Evolutionary conservation across 768 basidiomycete species (phyloP).

Genomic region (Russula olivacea): DNA sequence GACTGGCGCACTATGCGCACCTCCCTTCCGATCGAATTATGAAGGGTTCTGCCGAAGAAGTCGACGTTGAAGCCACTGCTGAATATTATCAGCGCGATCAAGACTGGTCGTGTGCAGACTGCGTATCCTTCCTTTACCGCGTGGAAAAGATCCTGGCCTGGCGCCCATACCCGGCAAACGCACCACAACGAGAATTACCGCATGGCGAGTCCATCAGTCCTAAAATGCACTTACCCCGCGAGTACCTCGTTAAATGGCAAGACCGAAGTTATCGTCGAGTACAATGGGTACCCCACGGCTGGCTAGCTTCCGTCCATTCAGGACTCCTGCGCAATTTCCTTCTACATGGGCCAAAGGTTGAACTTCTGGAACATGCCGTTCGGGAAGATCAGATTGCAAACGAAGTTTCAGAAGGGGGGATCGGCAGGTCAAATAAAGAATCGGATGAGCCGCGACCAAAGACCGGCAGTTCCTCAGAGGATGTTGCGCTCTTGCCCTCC

Average conservation of each 20-base stretch:
- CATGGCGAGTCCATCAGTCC: conserved; percentile 41
- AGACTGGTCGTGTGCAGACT: conserved; percentile 72
- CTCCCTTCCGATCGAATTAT: conserved; percentile 41
- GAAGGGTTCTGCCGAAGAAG: conserved; percentile 31
- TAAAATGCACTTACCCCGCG: conserved; percentile 67
- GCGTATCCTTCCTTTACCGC: conserved; percentile 59
- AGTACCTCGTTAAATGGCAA: conserved; percentile 91
- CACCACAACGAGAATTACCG: conserved; percentile 44
- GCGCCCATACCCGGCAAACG: conserved; percentile 72
- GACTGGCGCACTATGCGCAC: conserved; percentile 77
- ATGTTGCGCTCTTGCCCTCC: conserved; percentile 36
- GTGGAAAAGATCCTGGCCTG: conserved; percentile 89
- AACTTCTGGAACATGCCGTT: conserved; percentile 49
- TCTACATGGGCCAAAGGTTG: conserved; percentile 56
- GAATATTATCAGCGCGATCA: conserved; percentile 50
- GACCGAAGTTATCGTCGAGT: conserved; percentile 70
- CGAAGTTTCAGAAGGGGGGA: conserved; percentile 35
- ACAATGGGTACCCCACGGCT: conserved; percentile 91
- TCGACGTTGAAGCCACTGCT: conserved; percentile 42
- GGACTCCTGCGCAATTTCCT: conserved; percentile 75
- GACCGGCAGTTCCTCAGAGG: conserved; percentile 21
- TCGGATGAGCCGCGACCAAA: conserved; percentile 16
- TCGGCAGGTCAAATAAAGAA: conserved; percentile 32
- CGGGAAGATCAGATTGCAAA: conserved; percentile 31
- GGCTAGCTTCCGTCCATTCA: conserved; percentile 67